Percentiles rank a stretch among this genome's conserved stretches.
phyloP scores from a whole-genome alignment of 805 yeast genomes.

The Zygosaccharomyces lentus region DNA sequence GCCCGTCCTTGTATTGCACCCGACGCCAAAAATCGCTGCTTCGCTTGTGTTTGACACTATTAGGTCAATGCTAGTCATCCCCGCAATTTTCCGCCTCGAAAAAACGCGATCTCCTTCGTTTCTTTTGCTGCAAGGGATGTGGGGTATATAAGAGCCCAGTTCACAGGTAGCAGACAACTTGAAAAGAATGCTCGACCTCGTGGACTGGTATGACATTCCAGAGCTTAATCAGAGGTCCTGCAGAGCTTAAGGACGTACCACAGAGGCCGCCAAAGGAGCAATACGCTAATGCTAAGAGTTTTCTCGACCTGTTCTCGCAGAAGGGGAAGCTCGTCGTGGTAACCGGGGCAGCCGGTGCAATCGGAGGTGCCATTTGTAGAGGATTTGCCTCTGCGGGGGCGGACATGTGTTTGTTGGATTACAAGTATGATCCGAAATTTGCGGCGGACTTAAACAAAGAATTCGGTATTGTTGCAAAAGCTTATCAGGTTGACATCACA shows the following conservation, averaged over 20 bases:
- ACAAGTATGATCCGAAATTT: conserved; percentile 15
- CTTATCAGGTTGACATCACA: conserved; percentile 40
- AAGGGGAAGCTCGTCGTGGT: conserved; percentile 78
- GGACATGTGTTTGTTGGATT: conserved; percentile 23
- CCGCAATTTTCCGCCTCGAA: conserved; percentile 1
- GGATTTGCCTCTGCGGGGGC: conserved; percentile 87
- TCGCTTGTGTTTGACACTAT: neutral
- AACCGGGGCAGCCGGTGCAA: conserved; percentile 84
- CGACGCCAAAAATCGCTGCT: neutral
- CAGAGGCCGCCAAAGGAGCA: conserved; percentile 19
- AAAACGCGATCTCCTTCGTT: neutral
- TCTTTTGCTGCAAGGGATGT: conserved; percentile 1
- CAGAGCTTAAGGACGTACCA: conserved; percentile 15
- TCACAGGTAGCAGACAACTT: neutral
- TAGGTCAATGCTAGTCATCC: neutral
- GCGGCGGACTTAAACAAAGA: conserved; percentile 30
- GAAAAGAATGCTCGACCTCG: neutral
- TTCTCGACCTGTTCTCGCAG: conserved; percentile 64
- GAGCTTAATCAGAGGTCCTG: conserved; percentile 14
- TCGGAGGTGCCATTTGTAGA: conserved; percentile 76
- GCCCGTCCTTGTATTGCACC: too few relatives aligned
- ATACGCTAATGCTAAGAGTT: conserved; percentile 13
- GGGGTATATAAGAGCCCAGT: neutral
- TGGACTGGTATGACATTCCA: conserved; percentile 14
- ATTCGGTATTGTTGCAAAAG: conserved; percentile 58